Evolutionary conservation across 176 grass and related monocot genomes (phyloP), one percentile per base, ranked within the genome.

Genomic region (Paspalum notatum): DNA sequence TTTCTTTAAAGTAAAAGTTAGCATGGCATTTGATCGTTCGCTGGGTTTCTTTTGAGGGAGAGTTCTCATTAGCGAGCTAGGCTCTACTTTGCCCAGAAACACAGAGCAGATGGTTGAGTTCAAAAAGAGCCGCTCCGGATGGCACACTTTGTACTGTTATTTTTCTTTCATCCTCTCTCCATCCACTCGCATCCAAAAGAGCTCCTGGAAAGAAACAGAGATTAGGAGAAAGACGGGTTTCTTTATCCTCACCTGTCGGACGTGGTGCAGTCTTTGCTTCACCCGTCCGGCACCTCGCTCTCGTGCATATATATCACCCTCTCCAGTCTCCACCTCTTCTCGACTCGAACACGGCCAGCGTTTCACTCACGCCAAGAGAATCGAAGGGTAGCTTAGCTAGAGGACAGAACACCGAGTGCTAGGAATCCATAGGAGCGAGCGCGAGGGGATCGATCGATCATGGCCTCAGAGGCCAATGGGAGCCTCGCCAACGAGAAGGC

Each of bases 401-500:
- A 12, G 37, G 9, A 26, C 4, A 66, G 44, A 38, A 9, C 9
- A 51, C 56, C n/a, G 14, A 24, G 58, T 43, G 21, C 20, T 40
- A 53, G 50, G n/a, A 5, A 42, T 14, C 13, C 51, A 32, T 32
- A 66, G 51, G 3, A 47, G 62, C 38, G 37, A 44, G 77, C 42
- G 8, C 17, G 47, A 12, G 9, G 14, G 82, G 32, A 48, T 0
- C 48, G 11, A 73, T 38, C 11, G 74, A 37, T 20, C 24, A 99
- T 95, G 96, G 89, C 37, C 55, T 81, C 91, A 7, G 86, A 25
- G 79, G 79, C 82, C 46, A 86, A 79, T 58, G 90, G 46, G 2
- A 82, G 64, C 74, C 68, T 82, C 50, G 96, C 82, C 60, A 78
- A 93, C 66, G 96, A 99, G 64, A 99, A 99, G 76, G 92, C 72